Conservation (phyloP, 2,329 filamentous ascomycete species). For the Cladosporium sp. region DNA sequence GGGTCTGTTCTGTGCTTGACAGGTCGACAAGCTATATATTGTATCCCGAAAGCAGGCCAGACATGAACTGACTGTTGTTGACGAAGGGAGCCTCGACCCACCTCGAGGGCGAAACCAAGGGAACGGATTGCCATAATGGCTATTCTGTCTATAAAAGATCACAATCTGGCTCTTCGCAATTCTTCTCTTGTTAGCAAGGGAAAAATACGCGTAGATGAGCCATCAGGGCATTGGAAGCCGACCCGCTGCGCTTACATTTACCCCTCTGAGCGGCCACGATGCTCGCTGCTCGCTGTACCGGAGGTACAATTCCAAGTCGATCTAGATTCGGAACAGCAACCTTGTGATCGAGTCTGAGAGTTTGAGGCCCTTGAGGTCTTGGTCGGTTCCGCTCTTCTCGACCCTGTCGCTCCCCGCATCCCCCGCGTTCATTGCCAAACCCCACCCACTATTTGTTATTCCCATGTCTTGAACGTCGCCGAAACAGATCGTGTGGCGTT, state of each 20-base stretch:
- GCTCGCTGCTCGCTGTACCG: slow-evolving; percentile 7
- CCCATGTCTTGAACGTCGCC: slow-evolving; percentile 5
- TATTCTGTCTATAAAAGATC: not conserved
- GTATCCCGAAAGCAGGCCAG: not conserved
- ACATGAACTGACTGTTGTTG: not conserved
- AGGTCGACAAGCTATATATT: not conserved
- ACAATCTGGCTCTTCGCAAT: not conserved
- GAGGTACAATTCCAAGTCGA: not conserved
- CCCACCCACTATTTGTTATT: slow-evolving; percentile 17
- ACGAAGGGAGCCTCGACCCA: not conserved
- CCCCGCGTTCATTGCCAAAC: slow-evolving; percentile 1
- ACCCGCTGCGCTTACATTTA: not conserved
- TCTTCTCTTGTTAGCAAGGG: not conserved
- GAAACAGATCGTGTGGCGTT: slow-evolving; percentile 9
- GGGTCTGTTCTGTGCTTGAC: not conserved
- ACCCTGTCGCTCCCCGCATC: not conserved
- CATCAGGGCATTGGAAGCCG: not conserved
- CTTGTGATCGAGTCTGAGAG: slow-evolving; percentile 7
- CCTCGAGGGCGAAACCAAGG: not conserved
- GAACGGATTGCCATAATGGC: not conserved
- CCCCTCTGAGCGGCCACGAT: not conserved
- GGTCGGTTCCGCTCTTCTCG: not conserved
- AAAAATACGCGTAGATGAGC: not conserved
- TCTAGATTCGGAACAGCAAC: not conserved
- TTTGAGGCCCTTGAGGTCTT: not conserved